A percentile compares a stretch with the other conserved stretches of the same genome.
Evolutionary conservation across 345 rosid species (phyloP).

Genomic region (Cardamine chenopodiifolia): DNA sequence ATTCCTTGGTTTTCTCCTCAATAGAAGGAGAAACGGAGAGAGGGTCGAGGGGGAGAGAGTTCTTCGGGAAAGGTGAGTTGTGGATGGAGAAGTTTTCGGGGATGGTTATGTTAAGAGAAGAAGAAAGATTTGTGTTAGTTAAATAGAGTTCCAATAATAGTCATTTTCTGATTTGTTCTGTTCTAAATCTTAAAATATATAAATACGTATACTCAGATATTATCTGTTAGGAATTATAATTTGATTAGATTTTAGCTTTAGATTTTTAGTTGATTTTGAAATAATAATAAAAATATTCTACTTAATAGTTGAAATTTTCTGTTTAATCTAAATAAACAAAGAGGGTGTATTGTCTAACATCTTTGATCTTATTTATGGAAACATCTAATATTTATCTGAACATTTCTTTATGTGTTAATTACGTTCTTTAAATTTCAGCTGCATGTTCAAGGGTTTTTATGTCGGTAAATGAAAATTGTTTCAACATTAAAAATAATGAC

Average conservation of each 20-base stretch:
- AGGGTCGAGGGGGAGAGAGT: constrained; percentile 29
- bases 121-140: not conserved
- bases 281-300: too few species aligned
- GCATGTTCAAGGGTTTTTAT: not conserved
- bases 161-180: constrained; percentile 5
- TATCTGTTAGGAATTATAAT: constrained; percentile 2
- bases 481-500: not conserved
- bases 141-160: not conserved
- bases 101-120: not conserved
- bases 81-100: constrained; percentile 23
- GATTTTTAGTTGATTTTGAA: constrained; percentile 14
- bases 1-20: constrained; percentile 16
- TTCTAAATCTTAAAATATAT: not conserved
- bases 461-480: not conserved
- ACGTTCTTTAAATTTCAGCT: not conserved
- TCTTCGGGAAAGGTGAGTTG: constrained; percentile 1
- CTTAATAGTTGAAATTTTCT: too few species aligned
- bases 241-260: not conserved
- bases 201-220: not conserved
- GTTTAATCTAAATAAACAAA: not conserved
- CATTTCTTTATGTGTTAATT: not conserved
- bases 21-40: constrained; percentile 20
- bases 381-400: not conserved
- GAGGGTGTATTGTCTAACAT: not conserved
- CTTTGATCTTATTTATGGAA: not conserved